phyloP scores from a whole-genome alignment of 257 asterid genomes.

The Solanum lycopersicoides region DNA sequence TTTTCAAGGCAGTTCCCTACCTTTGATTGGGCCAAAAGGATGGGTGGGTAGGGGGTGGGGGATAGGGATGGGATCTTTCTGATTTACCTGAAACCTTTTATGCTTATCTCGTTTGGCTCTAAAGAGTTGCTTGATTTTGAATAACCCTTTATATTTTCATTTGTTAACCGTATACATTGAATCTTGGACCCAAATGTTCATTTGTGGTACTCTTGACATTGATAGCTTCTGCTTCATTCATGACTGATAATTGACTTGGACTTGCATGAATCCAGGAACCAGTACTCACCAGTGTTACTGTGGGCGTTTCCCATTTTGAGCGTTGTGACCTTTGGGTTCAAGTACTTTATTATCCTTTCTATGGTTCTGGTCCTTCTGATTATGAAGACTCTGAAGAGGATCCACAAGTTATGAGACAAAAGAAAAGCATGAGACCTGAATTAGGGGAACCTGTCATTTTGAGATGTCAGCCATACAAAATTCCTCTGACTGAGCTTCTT shows the following conservation, averaged over 20 bases:
- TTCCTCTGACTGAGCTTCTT: conserved; percentile 88
- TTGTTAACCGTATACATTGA: background rate
- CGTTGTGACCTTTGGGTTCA: conserved; percentile 82
- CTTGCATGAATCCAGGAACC: conserved; percentile 57
- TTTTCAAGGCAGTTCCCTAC: background rate
- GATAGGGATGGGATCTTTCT: background rate
- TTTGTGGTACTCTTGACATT: background rate
- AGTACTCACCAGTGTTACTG: conserved; percentile 70
- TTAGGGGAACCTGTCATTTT: conserved; percentile 61
- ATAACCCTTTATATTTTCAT: background rate
- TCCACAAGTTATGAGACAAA: conserved; percentile 44
- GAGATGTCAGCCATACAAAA: conserved; percentile 93
- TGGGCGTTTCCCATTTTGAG: conserved; percentile 83
- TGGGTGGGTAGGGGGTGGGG: background rate
- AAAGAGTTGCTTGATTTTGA: background rate
- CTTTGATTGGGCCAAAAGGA: background rate
- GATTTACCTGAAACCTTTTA: background rate
- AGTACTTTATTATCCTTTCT: conserved; percentile 80
- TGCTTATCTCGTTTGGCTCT: background rate
- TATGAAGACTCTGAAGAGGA: conserved; percentile 73
- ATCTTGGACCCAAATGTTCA: background rate
- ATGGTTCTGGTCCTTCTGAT: conserved; percentile 49
- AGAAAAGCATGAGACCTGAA: conserved; percentile 48
- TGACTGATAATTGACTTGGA: background rate
- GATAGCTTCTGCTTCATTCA: background rate